A percentile compares a stretch with the other conserved stretches of the same genome.
Conservation (phyloP, 805 yeast species). For the Diddensiella transvaalensis region DNA sequence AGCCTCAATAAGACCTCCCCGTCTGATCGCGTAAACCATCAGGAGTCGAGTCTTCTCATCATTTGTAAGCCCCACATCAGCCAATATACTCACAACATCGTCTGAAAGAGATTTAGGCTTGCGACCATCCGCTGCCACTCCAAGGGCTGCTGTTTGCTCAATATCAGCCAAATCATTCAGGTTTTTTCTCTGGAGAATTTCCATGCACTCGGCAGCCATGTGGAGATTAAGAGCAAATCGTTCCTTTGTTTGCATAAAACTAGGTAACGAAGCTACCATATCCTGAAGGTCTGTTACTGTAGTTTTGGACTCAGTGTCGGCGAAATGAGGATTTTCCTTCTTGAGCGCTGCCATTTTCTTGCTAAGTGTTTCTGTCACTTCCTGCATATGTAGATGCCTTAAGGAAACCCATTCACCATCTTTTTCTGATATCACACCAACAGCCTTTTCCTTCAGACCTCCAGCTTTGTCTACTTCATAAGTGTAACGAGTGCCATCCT, state of each 20-base stretch:
- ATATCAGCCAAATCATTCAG: constrained; percentile 74
- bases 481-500: constrained; percentile 44
- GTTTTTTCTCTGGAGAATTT: constrained; percentile 51
- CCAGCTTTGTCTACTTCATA: constrained; percentile 49
- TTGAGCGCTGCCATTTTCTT: constrained; percentile 60
- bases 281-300: constrained; percentile 69
- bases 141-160: constrained; percentile 80
- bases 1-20: constrained; percentile 70
- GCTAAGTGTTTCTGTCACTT: constrained; percentile 60
- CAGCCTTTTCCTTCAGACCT: constrained; percentile 42
- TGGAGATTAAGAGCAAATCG: constrained; percentile 35
- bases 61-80: constrained; percentile 43
- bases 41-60: constrained; percentile 74
- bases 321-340: constrained; percentile 69
- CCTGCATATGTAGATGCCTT: constrained; percentile 72
- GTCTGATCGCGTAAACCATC: constrained; percentile 66
- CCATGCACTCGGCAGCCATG: constrained; percentile 58
- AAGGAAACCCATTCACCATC: constrained; percentile 72
- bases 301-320: constrained; percentile 61
- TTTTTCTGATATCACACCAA: constrained; percentile 50
- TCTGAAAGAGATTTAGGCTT: constrained; percentile 55
- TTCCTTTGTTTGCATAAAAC: constrained; percentile 35
- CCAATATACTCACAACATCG: constrained; percentile 53
- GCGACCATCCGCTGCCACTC: constrained; percentile 64
- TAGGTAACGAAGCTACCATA: constrained; percentile 49